Evolutionary conservation across 1,284 basidiomycete genomes (phyloP).

Genomic region (Pulveroboletus sp.): DNA sequence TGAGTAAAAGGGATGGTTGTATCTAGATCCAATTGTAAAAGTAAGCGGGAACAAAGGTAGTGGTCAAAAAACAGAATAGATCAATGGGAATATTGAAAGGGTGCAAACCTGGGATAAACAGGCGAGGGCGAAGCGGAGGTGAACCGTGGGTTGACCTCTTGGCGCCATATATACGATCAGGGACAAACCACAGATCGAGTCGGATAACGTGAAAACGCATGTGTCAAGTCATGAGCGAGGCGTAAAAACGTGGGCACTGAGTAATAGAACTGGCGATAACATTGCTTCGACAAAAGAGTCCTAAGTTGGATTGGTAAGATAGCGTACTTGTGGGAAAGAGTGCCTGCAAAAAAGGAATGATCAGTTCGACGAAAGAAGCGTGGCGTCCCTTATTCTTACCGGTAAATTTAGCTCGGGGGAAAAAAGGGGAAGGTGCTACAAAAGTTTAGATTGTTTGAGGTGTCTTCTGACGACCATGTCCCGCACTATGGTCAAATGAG

Average conservation of each 20-base stretch:
- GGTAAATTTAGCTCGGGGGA: not conserved
- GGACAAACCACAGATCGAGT: not conserved
- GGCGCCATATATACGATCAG: not conserved
- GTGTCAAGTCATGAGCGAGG: slow-evolving; percentile 6
- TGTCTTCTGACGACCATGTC: slow-evolving; percentile 42
- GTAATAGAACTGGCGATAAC: slow-evolving; percentile 15
- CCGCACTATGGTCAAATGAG: slow-evolving; percentile 30
- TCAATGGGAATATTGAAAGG: not conserved
- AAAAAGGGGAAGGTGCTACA: slow-evolving; percentile 36
- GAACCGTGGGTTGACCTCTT: not conserved
- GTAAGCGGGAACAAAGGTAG: slow-evolving; percentile 2
- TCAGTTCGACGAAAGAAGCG: not conserved
- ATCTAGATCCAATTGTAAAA: slow-evolving; percentile 28
- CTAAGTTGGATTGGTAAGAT: slow-evolving; percentile 9
- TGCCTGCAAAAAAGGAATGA: not conserved
- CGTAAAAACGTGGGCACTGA: slow-evolving; percentile 12
- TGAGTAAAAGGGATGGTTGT: slow-evolving; percentile 1
- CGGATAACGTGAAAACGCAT: slow-evolving; percentile 1
- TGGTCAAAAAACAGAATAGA: slow-evolving; percentile 7
- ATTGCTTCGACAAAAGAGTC: slow-evolving; percentile 13
- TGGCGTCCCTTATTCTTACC: slow-evolving; percentile 4
- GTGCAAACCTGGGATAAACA: not conserved
- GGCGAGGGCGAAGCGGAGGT: not conserved
- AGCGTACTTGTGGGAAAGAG: slow-evolving; percentile 1
- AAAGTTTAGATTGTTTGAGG: slow-evolving; percentile 57